phyloP scores from a whole-genome alignment of 2,329 filamentous ascomycete species.

The Corniculantispora saksenae region DNA sequence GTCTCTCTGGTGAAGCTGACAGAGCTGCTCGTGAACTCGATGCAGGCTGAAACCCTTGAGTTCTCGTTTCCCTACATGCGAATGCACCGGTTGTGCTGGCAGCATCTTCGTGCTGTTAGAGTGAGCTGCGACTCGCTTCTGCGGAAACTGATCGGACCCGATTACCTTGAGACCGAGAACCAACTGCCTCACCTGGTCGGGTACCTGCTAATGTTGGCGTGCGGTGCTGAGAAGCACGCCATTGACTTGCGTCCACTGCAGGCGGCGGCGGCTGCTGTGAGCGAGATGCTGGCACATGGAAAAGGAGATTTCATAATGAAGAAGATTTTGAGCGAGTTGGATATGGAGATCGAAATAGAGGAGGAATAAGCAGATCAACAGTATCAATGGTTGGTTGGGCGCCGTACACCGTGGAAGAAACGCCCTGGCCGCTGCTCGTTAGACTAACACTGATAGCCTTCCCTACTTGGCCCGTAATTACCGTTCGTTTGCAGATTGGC shows the following conservation, averaged over 20 bases:
- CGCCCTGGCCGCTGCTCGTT: too few relatives aligned
- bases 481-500: too few relatives aligned
- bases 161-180: neutral
- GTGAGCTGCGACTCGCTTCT: neutral
- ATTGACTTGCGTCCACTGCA: neutral
- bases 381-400: neutral
- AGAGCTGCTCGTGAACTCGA: neutral
- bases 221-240: neutral
- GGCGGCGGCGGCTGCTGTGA: neutral
- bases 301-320: neutral
- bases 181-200: neutral
- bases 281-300: neutral
- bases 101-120: neutral
- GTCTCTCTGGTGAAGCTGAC: neutral
- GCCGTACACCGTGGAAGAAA: too few relatives aligned
- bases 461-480: too few relatives aligned
- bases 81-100: conserved; percentile 7
- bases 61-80: conserved; percentile 1
- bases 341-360: neutral
- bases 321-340: neutral
- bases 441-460: too few relatives aligned
- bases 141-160: neutral
- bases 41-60: neutral
- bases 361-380: neutral
- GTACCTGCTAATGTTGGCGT: neutral